Percentiles rank a stretch among this genome's conserved stretches.
phyloP scores from a whole-genome alignment of 768 basidiomycete genomes.

The Xerocomus brunneocitrinus region DNA sequence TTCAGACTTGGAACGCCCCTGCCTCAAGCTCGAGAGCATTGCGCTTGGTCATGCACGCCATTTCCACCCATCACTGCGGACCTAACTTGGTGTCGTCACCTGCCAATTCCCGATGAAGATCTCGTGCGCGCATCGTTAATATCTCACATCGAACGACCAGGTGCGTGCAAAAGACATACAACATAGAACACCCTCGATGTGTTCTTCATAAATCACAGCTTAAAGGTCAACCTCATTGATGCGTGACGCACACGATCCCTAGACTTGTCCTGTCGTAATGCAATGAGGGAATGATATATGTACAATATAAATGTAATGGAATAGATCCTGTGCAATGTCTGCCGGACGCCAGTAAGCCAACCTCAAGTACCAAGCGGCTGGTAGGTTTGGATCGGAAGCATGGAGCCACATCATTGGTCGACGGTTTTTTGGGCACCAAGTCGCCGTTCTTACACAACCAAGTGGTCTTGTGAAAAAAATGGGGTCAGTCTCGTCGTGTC shows the following conservation, averaged over 20 bases:
- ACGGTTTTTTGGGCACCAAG: neutral
- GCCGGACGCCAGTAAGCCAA: neutral
- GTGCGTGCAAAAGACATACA: too few relatives aligned
- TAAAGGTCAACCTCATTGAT: too few relatives aligned
- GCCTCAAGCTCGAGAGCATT: constrained; percentile 16
- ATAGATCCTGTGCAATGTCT: constrained; percentile 11
- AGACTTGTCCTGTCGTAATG: constrained; percentile 10
- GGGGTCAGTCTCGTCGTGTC: constrained; percentile 5
- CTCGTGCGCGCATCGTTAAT: constrained; percentile 12
- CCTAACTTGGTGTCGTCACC: constrained; percentile 11
- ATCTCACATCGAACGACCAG: neutral
- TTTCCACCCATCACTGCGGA: constrained; percentile 23
- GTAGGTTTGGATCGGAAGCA: too few relatives aligned
- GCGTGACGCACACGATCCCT: too few relatives aligned
- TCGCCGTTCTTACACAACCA: constrained; percentile 20
- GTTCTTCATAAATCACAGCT: constrained; percentile 17
- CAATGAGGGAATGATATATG: constrained; percentile 23
- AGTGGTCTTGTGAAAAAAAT: constrained; percentile 18
- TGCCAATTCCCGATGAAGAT: constrained; percentile 24
- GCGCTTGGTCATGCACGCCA: too few relatives aligned
- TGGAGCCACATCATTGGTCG: too few relatives aligned
- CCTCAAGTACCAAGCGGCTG: too few relatives aligned
- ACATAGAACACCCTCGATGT: constrained; percentile 11
- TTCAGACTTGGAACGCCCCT: constrained; percentile 13
- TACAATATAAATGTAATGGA: constrained; percentile 22